These are phyloP conservation scores for Cephalotrichum gorgonifer DNA, from an alignment of 2,329 filamentous ascomycete species.

Conservation along the genomic window DNA sequence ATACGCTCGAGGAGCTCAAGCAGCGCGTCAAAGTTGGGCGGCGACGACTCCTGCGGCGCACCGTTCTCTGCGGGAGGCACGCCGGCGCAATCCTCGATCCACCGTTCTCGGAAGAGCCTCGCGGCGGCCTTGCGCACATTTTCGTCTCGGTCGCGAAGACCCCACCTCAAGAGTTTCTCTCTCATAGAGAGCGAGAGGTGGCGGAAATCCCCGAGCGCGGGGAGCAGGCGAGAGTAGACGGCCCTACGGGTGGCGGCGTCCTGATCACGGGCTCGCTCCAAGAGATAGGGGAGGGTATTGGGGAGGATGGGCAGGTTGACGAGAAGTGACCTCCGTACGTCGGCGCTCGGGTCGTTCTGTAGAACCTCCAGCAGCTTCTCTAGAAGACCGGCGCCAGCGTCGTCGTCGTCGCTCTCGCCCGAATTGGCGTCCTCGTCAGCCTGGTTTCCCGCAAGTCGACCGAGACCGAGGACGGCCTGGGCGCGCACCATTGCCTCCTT, in stretches of 20 bases:
- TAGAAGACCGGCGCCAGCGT: slow-evolving; percentile 57
- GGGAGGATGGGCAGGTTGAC: slow-evolving; percentile 84
- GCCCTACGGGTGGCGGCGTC: slow-evolving; percentile 76
- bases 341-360: slow-evolving; percentile 88
- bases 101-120: slow-evolving; percentile 84
- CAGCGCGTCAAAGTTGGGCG: slow-evolving; percentile 68
- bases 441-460: slow-evolving; percentile 69
- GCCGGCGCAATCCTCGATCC: slow-evolving; percentile 91
- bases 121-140: slow-evolving; percentile 87
- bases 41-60: slow-evolving; percentile 36
- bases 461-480: slow-evolving; percentile 86
- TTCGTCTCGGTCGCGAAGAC: slow-evolving; percentile 85
- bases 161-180: slow-evolving; percentile 93
- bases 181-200: slow-evolving; percentile 88
- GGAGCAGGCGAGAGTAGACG: slow-evolving; percentile 78
- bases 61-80: slow-evolving; percentile 49
- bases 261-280: slow-evolving; percentile 83
- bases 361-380: slow-evolving; percentile 79
- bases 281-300: slow-evolving; percentile 70
- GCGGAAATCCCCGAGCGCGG: slow-evolving; percentile 85
- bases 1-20: slow-evolving; percentile 89
- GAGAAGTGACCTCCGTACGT: slow-evolving; percentile 80
- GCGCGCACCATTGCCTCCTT: slow-evolving; percentile 89
- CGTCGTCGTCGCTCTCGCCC: slow-evolving; percentile 58
- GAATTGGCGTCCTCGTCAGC: slow-evolving; percentile 60